These are phyloP conservation scores for Microcos paniculata DNA, from an alignment of 345 rosid species.

Conservation along the genomic window DNA sequence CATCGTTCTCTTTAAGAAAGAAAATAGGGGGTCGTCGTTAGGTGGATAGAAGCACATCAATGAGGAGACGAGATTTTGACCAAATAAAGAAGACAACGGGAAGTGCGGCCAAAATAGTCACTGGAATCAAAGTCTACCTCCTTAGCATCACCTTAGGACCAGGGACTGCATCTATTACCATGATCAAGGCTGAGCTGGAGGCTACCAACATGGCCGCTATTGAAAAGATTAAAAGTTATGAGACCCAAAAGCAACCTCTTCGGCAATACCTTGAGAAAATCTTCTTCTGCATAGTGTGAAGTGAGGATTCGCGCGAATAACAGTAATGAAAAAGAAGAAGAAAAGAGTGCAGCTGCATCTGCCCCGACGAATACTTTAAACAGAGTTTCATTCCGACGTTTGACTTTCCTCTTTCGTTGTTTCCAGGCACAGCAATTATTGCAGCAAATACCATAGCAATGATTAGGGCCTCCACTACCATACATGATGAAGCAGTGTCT, in stretches of 20 bases:
- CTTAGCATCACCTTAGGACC: background rate
- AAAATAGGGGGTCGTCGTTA: background rate
- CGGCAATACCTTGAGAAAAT: constrained; percentile 24
- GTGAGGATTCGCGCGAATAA: constrained; percentile 35
- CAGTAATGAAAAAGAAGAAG: constrained; percentile 28
- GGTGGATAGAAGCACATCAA: background rate
- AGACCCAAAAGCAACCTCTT: too few species aligned
- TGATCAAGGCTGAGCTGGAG: too few species aligned
- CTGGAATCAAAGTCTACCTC: background rate
- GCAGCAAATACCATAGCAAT: too few species aligned
- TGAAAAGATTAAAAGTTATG: too few species aligned
- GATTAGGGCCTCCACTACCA: too few species aligned
- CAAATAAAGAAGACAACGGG: background rate
- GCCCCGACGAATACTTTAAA: constrained; percentile 31
- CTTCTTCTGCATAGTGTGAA: constrained; percentile 33
- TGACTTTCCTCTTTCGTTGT: too few species aligned
- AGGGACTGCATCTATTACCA: too few species aligned
- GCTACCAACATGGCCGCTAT: too few species aligned
- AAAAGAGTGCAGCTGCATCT: constrained; percentile 29
- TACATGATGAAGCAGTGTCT: too few species aligned
- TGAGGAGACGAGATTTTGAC: background rate
- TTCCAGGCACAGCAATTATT: too few species aligned
- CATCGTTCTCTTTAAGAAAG: background rate
- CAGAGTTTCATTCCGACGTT: background rate
- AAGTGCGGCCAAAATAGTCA: background rate